Conservation (phyloP, 306 rosid species). For the Adenanthera pavonina region DNA sequence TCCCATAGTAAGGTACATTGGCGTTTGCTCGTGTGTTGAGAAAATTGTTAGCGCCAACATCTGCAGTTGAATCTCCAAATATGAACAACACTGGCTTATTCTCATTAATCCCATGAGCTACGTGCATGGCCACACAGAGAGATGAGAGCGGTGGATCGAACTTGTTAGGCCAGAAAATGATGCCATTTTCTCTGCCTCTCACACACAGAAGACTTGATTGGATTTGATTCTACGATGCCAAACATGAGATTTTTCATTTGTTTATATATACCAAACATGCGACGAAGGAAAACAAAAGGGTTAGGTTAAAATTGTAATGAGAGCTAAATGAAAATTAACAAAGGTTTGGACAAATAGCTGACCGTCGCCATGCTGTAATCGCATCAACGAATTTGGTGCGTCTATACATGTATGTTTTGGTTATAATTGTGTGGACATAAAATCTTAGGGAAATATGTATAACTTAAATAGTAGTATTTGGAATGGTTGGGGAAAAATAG, state of each 20-base stretch:
- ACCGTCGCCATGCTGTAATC: constrained; percentile 30
- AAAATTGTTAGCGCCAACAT: constrained; percentile 65
- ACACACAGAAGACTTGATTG: constrained; percentile 9
- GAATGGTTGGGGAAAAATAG: no score
- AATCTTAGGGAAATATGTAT: no score
- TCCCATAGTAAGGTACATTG: constrained; percentile 48
- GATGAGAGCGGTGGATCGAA: no score
- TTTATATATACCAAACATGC: constrained; percentile 32
- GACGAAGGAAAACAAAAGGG: neutral
- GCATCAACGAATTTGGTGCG: neutral
- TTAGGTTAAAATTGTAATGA: neutral
- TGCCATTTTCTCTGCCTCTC: constrained; percentile 34
- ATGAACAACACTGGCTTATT: constrained; percentile 44
- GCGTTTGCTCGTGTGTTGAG: constrained; percentile 41
- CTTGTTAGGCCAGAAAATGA: neutral
- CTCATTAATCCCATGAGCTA: constrained; percentile 9
- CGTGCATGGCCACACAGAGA: constrained; percentile 27
- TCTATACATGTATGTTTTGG: no score
- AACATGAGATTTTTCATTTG: neutral
- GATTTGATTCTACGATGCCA: neutral
- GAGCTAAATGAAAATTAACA: constrained; percentile 15
- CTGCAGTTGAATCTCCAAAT: constrained; percentile 65
- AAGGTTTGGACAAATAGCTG: constrained; percentile 36
- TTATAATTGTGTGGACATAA: no score
- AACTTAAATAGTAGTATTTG: no score